Conservation (phyloP, 2,329 filamentous ascomycete genomes). For the Ilyonectria robusta region DNA sequence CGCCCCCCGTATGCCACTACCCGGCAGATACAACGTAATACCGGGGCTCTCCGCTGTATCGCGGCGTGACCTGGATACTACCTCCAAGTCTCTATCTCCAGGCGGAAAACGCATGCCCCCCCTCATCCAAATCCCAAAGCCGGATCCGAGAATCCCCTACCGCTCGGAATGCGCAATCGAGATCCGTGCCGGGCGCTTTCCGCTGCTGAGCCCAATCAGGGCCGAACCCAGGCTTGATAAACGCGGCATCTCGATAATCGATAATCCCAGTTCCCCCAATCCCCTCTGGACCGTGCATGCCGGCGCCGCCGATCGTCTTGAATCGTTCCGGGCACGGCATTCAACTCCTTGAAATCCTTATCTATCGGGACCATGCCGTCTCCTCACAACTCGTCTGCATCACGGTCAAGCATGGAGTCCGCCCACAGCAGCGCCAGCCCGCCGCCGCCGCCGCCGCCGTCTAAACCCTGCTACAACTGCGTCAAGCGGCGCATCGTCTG, state of each 20-base stretch:
- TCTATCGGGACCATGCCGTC: background rate
- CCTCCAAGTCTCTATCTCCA: background rate
- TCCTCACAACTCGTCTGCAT: background rate
- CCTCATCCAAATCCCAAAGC: background rate
- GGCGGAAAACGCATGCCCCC: background rate
- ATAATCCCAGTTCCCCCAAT: background rate
- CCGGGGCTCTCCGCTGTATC: background rate
- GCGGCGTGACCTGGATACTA: background rate
- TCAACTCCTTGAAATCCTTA: background rate
- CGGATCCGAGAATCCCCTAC: background rate
- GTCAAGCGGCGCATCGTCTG: constrained; percentile 32
- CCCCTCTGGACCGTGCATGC: background rate
- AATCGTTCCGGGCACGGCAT: background rate
- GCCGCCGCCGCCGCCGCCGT: background rate
- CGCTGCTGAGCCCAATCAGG: background rate
- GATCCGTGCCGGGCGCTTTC: background rate
- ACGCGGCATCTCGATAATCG: background rate
- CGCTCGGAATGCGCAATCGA: constrained; percentile 1
- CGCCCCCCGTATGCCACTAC: background rate
- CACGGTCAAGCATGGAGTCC: background rate
- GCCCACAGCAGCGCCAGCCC: constrained; percentile 3
- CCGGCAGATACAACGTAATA: background rate
- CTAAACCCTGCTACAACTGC: constrained; percentile 34
- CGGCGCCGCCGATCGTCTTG: background rate
- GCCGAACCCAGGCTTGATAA: background rate